Evolutionary conservation across 768 basidiomycete genomes (phyloP).

Genomic region (Gymnopilus junonius): DNA sequence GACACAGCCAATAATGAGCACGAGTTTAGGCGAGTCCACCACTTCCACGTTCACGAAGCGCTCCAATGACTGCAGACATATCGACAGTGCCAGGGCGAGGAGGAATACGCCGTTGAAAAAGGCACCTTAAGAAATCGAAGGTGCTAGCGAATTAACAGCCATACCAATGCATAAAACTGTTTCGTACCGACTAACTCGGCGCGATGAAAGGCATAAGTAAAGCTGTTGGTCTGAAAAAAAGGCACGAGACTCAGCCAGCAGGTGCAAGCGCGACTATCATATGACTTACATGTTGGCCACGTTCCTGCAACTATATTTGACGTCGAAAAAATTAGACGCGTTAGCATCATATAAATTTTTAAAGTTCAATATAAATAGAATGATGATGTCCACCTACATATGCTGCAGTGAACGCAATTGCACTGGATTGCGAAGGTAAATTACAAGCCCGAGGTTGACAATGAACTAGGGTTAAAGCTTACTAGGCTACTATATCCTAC

Average conservation of each 20-base stretch:
- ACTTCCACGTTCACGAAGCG: slow-evolving; percentile 53
- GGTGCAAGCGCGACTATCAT: neutral
- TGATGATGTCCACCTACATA: slow-evolving; percentile 37
- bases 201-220: slow-evolving; percentile 60
- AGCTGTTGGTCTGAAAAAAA: slow-evolving; percentile 44
- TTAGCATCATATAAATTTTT: neutral
- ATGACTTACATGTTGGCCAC: slow-evolving; percentile 32
- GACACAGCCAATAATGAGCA: slow-evolving; percentile 52
- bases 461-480: neutral
- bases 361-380: neutral
- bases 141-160: neutral
- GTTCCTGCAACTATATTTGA: slow-evolving; percentile 43
- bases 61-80: slow-evolving; percentile 56
- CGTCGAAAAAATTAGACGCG: slow-evolving; percentile 1
- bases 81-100: slow-evolving; percentile 55
- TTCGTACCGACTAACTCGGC: slow-evolving; percentile 57
- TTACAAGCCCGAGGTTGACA: neutral
- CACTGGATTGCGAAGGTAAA: slow-evolving; percentile 30
- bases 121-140: slow-evolving; percentile 38
- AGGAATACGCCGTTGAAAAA: slow-evolving; percentile 61
- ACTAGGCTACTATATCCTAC: slow-evolving; percentile 18
- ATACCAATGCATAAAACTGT: slow-evolving; percentile 6
- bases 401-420: slow-evolving; percentile 50
- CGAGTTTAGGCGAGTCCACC: slow-evolving; percentile 45
- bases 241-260: neutral